Evolutionary conservation across 2,329 filamentous ascomycete genomes (phyloP).

Genomic region (Colletotrichum trifolii): DNA sequence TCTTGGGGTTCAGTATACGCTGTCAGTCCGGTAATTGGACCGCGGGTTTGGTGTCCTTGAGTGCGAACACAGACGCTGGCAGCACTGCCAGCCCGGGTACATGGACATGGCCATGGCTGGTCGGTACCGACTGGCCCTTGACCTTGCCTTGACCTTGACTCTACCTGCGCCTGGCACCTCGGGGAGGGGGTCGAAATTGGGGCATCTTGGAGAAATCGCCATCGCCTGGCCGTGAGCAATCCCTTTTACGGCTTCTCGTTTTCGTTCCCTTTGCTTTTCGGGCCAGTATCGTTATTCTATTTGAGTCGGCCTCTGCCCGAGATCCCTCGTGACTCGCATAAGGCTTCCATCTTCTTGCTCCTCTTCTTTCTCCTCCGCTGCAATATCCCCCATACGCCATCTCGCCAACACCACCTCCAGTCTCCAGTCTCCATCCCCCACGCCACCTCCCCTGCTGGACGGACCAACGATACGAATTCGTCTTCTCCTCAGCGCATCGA

Average conservation of each 20-base stretch:
- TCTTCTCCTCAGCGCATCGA: constrained; percentile 32
- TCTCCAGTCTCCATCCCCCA: constrained; percentile 23
- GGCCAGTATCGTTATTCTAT: constrained; percentile 6
- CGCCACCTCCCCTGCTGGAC: constrained; percentile 14
- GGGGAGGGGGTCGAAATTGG: constrained; percentile 9
- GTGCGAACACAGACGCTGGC: constrained; percentile 3
- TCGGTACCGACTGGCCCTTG: background rate
- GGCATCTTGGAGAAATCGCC: constrained; percentile 30
- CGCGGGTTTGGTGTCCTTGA: background rate
- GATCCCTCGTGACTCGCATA: constrained; percentile 15
- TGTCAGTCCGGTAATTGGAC: background rate
- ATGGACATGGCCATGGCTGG: constrained; percentile 1
- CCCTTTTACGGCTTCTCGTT: constrained; percentile 4
- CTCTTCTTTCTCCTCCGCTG: constrained; percentile 14
- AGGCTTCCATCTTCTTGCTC: background rate
- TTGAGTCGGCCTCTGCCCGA: constrained; percentile 9
- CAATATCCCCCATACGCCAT: constrained; percentile 27
- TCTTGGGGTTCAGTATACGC: constrained; percentile 11
- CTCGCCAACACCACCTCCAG: constrained; percentile 23
- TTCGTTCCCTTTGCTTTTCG: constrained; percentile 1
- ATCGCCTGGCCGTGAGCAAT: constrained; percentile 9
- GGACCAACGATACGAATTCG: constrained; percentile 34
- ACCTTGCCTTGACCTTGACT: constrained; percentile 8
- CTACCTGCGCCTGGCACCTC: background rate
- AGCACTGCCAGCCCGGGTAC: background rate